Evolutionary conservation across 1,139 yeast species (phyloP).

Genomic region (Spencermartinsiella ligniputridi): DNA sequence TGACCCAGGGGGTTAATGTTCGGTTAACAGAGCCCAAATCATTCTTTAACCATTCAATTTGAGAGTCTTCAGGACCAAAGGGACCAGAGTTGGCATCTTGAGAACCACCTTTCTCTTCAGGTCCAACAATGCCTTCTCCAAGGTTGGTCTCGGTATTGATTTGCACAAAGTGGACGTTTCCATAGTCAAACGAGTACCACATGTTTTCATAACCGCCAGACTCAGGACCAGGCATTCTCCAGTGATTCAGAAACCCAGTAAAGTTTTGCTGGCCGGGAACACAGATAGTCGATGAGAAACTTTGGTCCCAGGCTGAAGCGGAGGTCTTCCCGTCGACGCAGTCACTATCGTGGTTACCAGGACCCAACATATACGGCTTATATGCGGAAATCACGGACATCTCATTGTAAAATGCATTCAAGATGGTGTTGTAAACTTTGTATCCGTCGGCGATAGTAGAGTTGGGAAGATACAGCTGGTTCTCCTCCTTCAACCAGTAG

Average conservation of each 20-base stretch:
- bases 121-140: slow-evolving; percentile 25
- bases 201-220: slow-evolving; percentile 27
- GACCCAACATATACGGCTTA: slow-evolving; percentile 28
- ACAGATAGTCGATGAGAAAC: slow-evolving; percentile 21
- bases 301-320: slow-evolving; percentile 16
- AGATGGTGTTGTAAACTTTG: slow-evolving; percentile 19
- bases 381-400: slow-evolving; percentile 20
- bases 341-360: slow-evolving; percentile 30
- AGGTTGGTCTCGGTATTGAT: slow-evolving; percentile 25
- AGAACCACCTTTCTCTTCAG: slow-evolving; percentile 25
- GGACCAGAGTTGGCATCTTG: slow-evolving; percentile 25
- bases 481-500: slow-evolving; percentile 26
- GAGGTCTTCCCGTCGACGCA: slow-evolving; percentile 24
- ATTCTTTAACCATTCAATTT: slow-evolving; percentile 38
- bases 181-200: slow-evolving; percentile 30
- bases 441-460: slow-evolving; percentile 14
- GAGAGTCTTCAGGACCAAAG: slow-evolving; percentile 28
- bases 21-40: slow-evolving; percentile 38
- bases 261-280: slow-evolving; percentile 29
- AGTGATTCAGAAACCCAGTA: slow-evolving; percentile 27
- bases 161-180: slow-evolving; percentile 23
- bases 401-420: slow-evolving; percentile 25
- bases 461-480: slow-evolving; percentile 20
- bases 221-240: slow-evolving; percentile 25
- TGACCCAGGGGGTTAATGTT: slow-evolving; percentile 32